These are phyloP conservation scores for Hordeum pubiflorum DNA, from an alignment of 202 grass and related monocot genomes.

Conservation along the genomic window DNA sequence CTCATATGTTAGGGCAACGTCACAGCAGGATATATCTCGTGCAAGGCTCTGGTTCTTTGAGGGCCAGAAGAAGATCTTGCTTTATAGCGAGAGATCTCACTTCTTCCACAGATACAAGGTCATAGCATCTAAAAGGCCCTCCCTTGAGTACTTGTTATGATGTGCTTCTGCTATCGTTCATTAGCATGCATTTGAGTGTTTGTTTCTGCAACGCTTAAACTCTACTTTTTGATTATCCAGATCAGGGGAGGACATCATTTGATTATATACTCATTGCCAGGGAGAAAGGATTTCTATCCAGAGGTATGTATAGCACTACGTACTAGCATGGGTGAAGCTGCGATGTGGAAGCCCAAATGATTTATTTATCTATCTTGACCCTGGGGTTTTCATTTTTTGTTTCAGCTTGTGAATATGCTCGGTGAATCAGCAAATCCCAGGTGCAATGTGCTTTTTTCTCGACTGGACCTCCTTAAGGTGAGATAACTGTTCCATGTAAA, in stretches of 20 bases:
- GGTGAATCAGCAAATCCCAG: conserved; percentile 47
- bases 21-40: conserved; percentile 80
- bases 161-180: neutral
- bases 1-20: conserved; percentile 48
- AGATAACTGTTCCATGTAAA: neutral
- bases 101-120: conserved; percentile 97
- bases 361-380: neutral
- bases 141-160: neutral
- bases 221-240: conserved; percentile 32
- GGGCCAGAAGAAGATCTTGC: conserved; percentile 79
- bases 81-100: conserved; percentile 95
- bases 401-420: conserved; percentile 85
- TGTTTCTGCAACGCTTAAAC: neutral
- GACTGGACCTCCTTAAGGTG: conserved; percentile 71
- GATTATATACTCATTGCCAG: conserved; percentile 80
- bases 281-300: conserved; percentile 77
- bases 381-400: neutral
- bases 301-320: conserved; percentile 43
- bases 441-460: conserved; percentile 74
- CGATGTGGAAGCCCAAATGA: neutral
- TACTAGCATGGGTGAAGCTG: neutral
- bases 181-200: neutral
- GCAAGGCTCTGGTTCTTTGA: conserved; percentile 88
- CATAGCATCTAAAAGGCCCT: neutral
- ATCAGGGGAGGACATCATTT: conserved; percentile 72